Evolutionary conservation across 2,329 filamentous ascomycete genomes (phyloP), one percentile per base, ranked within the genome.

Genomic region (Aspergillus eucalypticola): DNA sequence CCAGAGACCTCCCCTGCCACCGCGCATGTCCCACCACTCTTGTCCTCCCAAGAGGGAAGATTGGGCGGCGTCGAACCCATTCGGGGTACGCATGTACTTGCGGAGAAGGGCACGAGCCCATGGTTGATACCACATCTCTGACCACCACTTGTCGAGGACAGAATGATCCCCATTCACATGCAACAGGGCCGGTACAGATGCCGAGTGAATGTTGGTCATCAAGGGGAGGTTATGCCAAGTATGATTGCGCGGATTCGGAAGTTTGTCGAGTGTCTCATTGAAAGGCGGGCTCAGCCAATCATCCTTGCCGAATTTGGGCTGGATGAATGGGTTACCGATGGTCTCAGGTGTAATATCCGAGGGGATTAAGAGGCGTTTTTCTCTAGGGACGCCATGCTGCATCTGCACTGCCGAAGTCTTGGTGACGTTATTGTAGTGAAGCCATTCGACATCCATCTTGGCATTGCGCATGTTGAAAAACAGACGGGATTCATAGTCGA

Each of bases 1-100:
- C 83, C 83, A 86, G 3, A 84, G 70, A 7, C 83, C 83, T 3
- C 83, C 82, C n/a, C 75, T 76, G 0, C 83, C 83, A 8, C 82
- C 83, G 13, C 82, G 77, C 56, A 74, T 68, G 64, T 84, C 80
- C 80, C 81, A 82, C 69, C 75, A 76, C 1, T 76, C 72, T 53
- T 81, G 76, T 3, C 80, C 81, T 11, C 81, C 82, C 0, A 79
- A 72, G 6, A 79, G 73, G 0, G 78, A 76, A 8, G 75, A 75
- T 57, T 80, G 76, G 13, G 79, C 78, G 0, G 78, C 77, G 29
- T 75, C 70, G 1, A 78, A 64, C 0, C 77, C 78, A 44, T 77
- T 78, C 0, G 78, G 71, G 11, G 71, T 75, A 55, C 81, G 80
- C 63, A 83, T 75, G 64, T 81, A 80, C 60, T 77, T 78, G 49